Evolutionary conservation across 495 filamentous ascomycete species (phyloP), one percentile per base, ranked within the genome.

Genomic region (Podospora conica): DNA sequence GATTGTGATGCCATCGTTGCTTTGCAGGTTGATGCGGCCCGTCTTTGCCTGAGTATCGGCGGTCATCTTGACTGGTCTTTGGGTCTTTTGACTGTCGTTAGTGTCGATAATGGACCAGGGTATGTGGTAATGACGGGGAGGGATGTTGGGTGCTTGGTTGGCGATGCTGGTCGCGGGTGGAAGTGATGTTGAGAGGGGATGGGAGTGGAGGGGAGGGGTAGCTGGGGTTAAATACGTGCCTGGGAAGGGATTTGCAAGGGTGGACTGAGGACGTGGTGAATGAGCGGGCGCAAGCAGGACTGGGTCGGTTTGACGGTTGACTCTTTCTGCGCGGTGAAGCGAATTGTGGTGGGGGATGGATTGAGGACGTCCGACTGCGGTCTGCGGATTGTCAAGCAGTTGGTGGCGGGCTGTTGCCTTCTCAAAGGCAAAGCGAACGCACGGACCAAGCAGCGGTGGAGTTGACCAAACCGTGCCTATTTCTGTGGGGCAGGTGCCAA

Each of bases 1-100:
- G 57, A 74, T 63, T 0, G 21, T 23, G 4, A 61, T 59, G 11
- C 53, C 48, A 28, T 73, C 71, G 28, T 69, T 73, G 69, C 71
- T 73, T 48, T 55, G 29, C 1, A 73, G 60, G 5, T 55, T 57
- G 21, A 73, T 48, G 40, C 40, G 40, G 40, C 40, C 40, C 18
- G 40, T 58, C 59, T 64, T 66, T 24, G 66, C 60, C 6, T 62
- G 61, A 58, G 68, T 66, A 22, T 53, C 60, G 55, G 60, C 63
- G 11, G 69, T 63, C 69, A 69, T 71, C 24, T 53, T 68, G 28
- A 33, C 58, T 40, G 75, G 67, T 55, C n/a, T 63, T 6, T 22
- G 10, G 11, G 1, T 61, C 21, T 11, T 2, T 54, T 12, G 20
- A 22, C 53, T 23, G 31, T 7, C 18, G 40, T 48, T 48, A 53